phyloP scores from a whole-genome alignment of 768 basidiomycete species.

The Termitomyces sp. region DNA sequence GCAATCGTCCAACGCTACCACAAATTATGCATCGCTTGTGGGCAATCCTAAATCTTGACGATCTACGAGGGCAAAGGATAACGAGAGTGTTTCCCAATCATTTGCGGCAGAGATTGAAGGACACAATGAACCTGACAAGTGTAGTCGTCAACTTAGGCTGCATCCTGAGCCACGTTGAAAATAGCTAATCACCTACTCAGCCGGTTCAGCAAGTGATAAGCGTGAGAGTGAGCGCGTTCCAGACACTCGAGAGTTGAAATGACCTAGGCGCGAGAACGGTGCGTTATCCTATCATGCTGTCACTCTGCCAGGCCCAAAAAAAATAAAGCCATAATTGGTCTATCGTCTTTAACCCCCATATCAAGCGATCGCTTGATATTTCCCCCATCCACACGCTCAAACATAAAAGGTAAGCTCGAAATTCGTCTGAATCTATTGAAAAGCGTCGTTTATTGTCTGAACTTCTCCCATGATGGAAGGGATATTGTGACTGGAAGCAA shows the following conservation, averaged over 20 bases:
- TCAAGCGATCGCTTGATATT: slow-evolving; percentile 74
- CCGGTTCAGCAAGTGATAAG: neutral
- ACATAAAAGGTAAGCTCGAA: slow-evolving; percentile 69
- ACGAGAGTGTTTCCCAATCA: neutral
- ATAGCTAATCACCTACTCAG: neutral
- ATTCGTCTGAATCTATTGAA: neutral
- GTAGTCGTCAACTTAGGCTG: neutral
- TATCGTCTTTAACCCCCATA: slow-evolving; percentile 77
- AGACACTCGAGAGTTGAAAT: neutral
- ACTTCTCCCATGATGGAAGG: slow-evolving; percentile 90
- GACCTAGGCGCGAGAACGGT: neutral
- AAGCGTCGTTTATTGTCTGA: slow-evolving; percentile 78
- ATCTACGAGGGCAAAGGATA: neutral
- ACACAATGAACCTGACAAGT: no score
- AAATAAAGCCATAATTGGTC: slow-evolving; percentile 85
- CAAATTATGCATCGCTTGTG: neutral
- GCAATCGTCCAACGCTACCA: slow-evolving; percentile 11
- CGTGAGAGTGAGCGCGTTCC: neutral
- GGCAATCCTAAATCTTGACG: neutral
- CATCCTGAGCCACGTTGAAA: neutral
- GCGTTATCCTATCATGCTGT: neutral
- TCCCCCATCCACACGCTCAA: slow-evolving; percentile 72
- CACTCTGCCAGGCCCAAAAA: no score
- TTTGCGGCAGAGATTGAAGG: no score
- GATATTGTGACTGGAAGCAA: slow-evolving; percentile 96